Evolutionary conservation across 2,329 filamentous ascomycete species (phyloP), one percentile per base, ranked within the genome.

Genomic region (Cucurbitaria berberidis): DNA sequence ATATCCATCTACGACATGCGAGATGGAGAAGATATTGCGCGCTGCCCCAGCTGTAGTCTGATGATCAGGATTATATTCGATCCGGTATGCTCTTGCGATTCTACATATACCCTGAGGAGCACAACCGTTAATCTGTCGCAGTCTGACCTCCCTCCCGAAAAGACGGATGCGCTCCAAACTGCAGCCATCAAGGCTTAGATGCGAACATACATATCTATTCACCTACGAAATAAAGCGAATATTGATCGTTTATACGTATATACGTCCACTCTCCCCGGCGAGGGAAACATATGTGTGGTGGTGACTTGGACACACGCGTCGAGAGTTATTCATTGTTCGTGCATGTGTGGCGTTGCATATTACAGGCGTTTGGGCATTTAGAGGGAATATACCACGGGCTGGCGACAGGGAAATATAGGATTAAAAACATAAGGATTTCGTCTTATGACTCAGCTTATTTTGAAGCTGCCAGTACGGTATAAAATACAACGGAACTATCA

Each of bases 11-110:
- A 83, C 49, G 93, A 98, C 74, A 80, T 99, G 67, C 84, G 88
- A 52, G 93, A 98, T 71, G 90, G 91, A 59, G 87, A 93, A 74
- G 93, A 98, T 66, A 92, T 99, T 70, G 95, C 90, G n/a, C 90
- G 98, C 10, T 99, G 95, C 69, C 95, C 95, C 19, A 97, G 93
- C 74, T 99, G 95, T 77, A 97, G 93, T 75, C 80, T 99, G 67
- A 96, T 96, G 91, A 96, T 99, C 51, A 81, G 89, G 53, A 93
- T 99, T 13, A 96, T 99, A 41, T 99, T 92, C 67, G 95, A 98
- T 62, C 76, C 85, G 71, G 91, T 95, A 76, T 66, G 87, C 71
- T 11, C 18, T 24, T 24, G 10, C 19, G 36, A 39, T 24, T 15
- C 36, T 7, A 24, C n/a, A 5, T 6, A 3, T 38, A 8, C 10